Evolutionary conservation across 2,329 filamentous ascomycete genomes (phyloP).

Genomic region (Pseudopithomyces maydicus): DNA sequence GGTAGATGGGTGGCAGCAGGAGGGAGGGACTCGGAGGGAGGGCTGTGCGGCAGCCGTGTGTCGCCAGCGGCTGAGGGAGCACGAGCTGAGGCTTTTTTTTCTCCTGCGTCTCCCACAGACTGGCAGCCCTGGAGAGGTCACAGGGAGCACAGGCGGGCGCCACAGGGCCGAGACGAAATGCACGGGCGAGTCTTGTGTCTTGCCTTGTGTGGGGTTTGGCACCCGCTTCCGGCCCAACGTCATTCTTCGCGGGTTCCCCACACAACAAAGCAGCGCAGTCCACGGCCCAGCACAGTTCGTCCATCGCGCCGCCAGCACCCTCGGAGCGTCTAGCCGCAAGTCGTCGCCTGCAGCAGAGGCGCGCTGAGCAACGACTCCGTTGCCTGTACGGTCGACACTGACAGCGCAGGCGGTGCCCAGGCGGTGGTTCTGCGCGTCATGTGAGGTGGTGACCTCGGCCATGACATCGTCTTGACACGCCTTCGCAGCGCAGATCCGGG

Average conservation of each 20-base stretch:
- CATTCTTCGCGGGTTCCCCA: constrained; percentile 8
- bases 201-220: not conserved
- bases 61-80: not conserved
- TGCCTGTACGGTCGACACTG: not conserved
- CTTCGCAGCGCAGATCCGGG: not conserved
- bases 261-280: constrained; percentile 7
- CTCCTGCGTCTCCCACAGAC: too few species aligned
- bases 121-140: too few species aligned
- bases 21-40: too few species aligned
- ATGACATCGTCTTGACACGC: constrained; percentile 15
- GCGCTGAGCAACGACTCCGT: not conserved
- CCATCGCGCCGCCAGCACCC: not conserved
- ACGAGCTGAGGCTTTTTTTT: not conserved
- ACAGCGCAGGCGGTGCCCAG: not conserved
- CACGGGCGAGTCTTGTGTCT: not conserved
- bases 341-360: not conserved
- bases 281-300: not conserved
- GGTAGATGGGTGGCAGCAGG: too few species aligned
- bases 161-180: not conserved
- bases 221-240: constrained; percentile 10
- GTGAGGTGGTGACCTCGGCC: not conserved
- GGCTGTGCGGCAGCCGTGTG: not conserved
- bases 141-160: too few species aligned
- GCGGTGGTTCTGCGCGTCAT: constrained; percentile 1
- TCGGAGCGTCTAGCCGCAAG: not conserved